Conservation (phyloP, 2,329 filamentous ascomycete species). For the Trichoderma atrobrunneum region DNA sequence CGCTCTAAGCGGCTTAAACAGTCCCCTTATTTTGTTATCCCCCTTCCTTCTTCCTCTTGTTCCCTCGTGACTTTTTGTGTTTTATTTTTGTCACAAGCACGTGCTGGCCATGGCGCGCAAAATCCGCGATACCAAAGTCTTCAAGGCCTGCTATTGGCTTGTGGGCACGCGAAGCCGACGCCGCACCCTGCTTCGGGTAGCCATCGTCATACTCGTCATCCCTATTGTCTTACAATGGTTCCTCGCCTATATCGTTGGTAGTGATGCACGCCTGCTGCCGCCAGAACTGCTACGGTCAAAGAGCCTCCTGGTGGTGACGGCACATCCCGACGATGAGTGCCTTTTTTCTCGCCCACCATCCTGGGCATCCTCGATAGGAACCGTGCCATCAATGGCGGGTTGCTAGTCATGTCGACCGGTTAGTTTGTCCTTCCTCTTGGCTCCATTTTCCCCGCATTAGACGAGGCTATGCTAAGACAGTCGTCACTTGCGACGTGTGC, state of each 20-base stretch:
- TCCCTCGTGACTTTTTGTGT: neutral
- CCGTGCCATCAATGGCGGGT: conserved; percentile 25
- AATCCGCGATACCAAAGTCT: neutral
- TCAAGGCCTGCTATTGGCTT: conserved; percentile 20
- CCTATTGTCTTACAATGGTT: conserved; percentile 36
- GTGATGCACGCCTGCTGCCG: conserved; percentile 37
- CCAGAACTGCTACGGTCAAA: conserved; percentile 33
- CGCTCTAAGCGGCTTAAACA: neutral
- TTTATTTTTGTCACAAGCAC: conserved; percentile 1
- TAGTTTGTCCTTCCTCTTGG: neutral
- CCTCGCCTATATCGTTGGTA: conserved; percentile 36
- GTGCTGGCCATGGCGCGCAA: conserved; percentile 8
- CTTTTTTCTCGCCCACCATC: conserved; percentile 35
- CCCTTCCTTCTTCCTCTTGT: neutral
- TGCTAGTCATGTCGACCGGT: conserved; percentile 35
- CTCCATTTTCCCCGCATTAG: neutral
- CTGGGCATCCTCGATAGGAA: conserved; percentile 33
- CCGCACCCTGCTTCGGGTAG: conserved; percentile 22
- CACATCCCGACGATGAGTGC: conserved; percentile 41
- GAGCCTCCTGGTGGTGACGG: conserved; percentile 39
- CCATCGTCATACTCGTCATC: conserved; percentile 20
- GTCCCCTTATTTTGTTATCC: neutral
- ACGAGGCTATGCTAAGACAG: neutral
- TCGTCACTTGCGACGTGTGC: neutral
- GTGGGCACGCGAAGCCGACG: conserved; percentile 24